A percentile compares a stretch with the other conserved stretches of the same genome.
phyloP scores from a whole-genome alignment of 2,329 filamentous ascomycete genomes.

The Podosphaera fusca region DNA sequence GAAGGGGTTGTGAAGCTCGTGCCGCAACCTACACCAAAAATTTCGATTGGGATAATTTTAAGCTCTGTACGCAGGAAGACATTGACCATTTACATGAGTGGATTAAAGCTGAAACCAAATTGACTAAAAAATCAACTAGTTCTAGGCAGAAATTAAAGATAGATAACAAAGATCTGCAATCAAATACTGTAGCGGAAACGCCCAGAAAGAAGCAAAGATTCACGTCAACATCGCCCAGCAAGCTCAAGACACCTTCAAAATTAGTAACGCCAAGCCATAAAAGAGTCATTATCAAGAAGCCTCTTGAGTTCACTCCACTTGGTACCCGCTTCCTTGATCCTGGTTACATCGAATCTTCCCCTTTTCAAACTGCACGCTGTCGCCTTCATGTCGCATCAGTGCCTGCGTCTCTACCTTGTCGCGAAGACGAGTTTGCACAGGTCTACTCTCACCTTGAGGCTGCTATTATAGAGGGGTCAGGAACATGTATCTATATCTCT shows the following conservation, averaged over 20 bases:
- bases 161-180: slow-evolving; percentile 11
- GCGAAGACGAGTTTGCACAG: slow-evolving; percentile 72
- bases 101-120: slow-evolving; percentile 50
- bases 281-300: slow-evolving; percentile 55
- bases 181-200: slow-evolving; percentile 18
- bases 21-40: slow-evolving; percentile 83
- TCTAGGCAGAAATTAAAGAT: slow-evolving; percentile 9
- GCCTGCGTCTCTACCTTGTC: slow-evolving; percentile 68
- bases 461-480: slow-evolving; percentile 79
- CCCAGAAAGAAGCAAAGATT: slow-evolving; percentile 33
- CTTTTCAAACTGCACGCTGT: slow-evolving; percentile 74
- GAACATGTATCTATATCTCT: slow-evolving; percentile 95
- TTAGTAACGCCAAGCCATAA: slow-evolving; percentile 39
- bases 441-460: slow-evolving; percentile 88
- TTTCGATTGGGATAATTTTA: slow-evolving; percentile 77
- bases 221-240: slow-evolving; percentile 16
- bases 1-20: slow-evolving; percentile 68
- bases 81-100: slow-evolving; percentile 8
- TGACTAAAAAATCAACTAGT: slow-evolving; percentile 25
- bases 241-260: slow-evolving; percentile 19
- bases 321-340: slow-evolving; percentile 68
- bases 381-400: slow-evolving; percentile 87
- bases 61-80: slow-evolving; percentile 20
- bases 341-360: slow-evolving; percentile 51
- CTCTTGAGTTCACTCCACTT: slow-evolving; percentile 86